Percentiles rank a stretch among this genome's conserved stretches.
Evolutionary conservation across 1,139 yeast genomes (phyloP).

Genomic region (Yamadazyma triangularis): DNA sequence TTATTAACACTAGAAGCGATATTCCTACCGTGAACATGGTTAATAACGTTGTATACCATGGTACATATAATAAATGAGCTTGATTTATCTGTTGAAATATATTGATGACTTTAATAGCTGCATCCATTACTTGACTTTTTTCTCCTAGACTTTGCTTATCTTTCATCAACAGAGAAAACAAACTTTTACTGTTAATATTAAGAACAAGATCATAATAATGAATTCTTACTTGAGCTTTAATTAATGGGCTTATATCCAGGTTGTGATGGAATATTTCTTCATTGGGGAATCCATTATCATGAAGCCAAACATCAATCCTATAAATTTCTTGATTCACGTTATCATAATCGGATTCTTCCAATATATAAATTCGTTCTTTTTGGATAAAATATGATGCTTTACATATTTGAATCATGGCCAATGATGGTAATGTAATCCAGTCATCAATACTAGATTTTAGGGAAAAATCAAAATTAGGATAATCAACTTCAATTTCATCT

Average conservation of each 20-base stretch:
- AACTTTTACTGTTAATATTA: conserved; percentile 33
- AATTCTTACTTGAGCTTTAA: conserved; percentile 35
- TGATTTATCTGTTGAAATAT: conserved; percentile 19
- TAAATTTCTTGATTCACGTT: conserved; percentile 32
- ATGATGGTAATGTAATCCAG: conserved; percentile 52
- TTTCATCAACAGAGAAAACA: conserved; percentile 32
- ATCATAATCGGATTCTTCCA: conserved; percentile 26
- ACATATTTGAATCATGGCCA: conserved; percentile 44
- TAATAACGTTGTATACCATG: conserved; percentile 54
- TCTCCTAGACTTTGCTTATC: conserved; percentile 30
- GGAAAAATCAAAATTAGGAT: conserved; percentile 31
- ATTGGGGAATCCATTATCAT: conserved; percentile 32
- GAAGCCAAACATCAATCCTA: conserved; percentile 29
- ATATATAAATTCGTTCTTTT: conserved; percentile 22
- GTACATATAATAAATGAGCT: conserved; percentile 36
- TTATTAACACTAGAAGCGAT: conserved; percentile 40
- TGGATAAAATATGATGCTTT: conserved; percentile 34
- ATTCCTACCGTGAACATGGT: conserved; percentile 46
- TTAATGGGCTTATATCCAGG: conserved; percentile 18
- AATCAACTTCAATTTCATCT: conserved; percentile 25
- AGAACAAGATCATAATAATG: conserved; percentile 39
- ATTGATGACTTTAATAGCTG: background rate
- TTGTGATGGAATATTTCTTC: conserved; percentile 21
- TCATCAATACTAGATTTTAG: conserved; percentile 36
- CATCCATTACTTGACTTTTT: conserved; percentile 12